Evolutionary conservation across 257 asterid species (phyloP), one percentile per base, ranked within the genome.

Genomic region (Coffea canephora): DNA sequence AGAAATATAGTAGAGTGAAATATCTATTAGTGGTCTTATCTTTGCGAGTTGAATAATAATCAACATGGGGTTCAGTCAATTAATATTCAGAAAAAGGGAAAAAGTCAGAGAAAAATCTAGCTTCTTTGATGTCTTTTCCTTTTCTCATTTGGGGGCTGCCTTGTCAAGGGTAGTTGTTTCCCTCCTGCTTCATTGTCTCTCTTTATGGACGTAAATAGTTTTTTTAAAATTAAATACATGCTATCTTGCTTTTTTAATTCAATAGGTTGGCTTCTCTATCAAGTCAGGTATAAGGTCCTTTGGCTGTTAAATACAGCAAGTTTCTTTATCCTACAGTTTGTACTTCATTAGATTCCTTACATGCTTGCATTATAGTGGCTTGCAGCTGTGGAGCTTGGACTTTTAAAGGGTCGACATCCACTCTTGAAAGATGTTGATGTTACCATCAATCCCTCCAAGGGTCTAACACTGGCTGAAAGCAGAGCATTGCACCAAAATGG

Each of bases 341-440:
- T 71, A 50, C 75, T 66, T 77, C 46, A 80, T 67, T 64, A 82
- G 50, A 57, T 72, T 71, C 75, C 77, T 54, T 46, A 75, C 78
- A 75, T 79, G 77, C 81, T 86, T 81, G 68, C 67, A 36, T 69
- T 85, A 87, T 85, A 96, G 98, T 96, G 99, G 99, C 94, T 96
- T 71, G 76, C 90, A 50, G 97, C 98, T 68, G 98, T 91, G 77
- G 99, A 96, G 91, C 95, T 96, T 87, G 99, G 94, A 81, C 93
- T 96, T 91, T 83, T 96, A 75, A 96, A 92, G 86, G 99, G 99
- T 61, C 97, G 97, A 18, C 99, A 94, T 88, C 99, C 98, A 25
- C 96, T 96, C 81, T 83, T 96, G 77, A 84, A 87, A 84, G 99
- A 96, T 87, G 87, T 92, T 76, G 98, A 93, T 89, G 88, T 92